Evolutionary conservation across 495 filamentous ascomycete genomes (phyloP), one percentile per base, ranked within the genome.

Genomic region (Trichoderma reesei): DNA sequence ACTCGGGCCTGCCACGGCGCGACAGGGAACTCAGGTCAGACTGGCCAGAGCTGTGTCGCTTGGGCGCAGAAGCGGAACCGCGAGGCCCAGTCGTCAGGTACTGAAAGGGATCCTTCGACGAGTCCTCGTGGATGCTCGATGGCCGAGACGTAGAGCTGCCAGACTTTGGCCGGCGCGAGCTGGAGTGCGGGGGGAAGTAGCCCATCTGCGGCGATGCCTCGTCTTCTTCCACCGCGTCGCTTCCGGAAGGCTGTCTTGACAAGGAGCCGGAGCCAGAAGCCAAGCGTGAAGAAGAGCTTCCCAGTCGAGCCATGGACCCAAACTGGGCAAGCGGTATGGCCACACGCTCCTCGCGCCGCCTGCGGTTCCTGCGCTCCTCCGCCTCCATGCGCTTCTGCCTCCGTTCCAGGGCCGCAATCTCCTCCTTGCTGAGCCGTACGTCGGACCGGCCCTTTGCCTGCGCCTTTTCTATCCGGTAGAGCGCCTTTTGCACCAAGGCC

Each of bases 391-490:
- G 82, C 72, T 84, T 83, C 59, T 88, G 83, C 56, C 78, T 72
- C 64, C 77, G 75, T 71, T 92, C 86, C 60, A 92, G 75, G 41
- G 90, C 91, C 44, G 88, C 87, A 66, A 91, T 73, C 71, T 94
- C 91, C 37, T 85, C 81, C 67, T 87, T 82, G 63, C 83, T 88
- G 62, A 96, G 76, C 67, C 85, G 87, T 36, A 95, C 90, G 59
- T 92, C 90, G 42, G 76, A 79, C 73, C 85, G 87, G 46, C 91
- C 91, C 68, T 85, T 82, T 65, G 81, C 78, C 65, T 89, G 85
- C 36, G 91, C 90, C 59, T 85, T 84, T 65, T 83, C 83, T 75
- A 96, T 93, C 60, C 89, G 85, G 67, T 84, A 84, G 73, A 92
- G 72, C 42, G 90, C 91, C 62, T 83, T 83, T 63, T 91, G 84